A percentile compares a stretch with the other conserved stretches of the same genome.
Evolutionary conservation across 148 eudicot species (phyloP).

Genomic region (Limonium bicolor): DNA sequence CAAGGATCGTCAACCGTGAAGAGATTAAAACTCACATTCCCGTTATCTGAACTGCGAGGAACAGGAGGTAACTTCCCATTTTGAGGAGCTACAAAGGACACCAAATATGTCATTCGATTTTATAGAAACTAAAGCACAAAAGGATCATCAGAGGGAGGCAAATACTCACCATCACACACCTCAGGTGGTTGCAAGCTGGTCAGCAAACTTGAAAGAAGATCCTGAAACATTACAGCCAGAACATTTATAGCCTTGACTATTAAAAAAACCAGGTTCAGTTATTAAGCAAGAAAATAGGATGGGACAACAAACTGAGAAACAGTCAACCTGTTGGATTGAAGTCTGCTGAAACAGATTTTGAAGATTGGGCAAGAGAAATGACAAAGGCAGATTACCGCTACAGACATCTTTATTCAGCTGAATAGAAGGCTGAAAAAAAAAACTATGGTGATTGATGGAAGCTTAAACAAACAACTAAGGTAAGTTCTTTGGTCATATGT

Average conservation of each 20-base stretch:
- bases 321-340: conserved; percentile 63
- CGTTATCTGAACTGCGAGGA: conserved; percentile 49
- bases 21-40: conserved; percentile 38
- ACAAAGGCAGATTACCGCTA: conserved; percentile 31
- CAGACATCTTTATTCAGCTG: conserved; percentile 37
- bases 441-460: not conserved
- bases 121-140: not conserved
- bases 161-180: conserved; percentile 54
- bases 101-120: conserved; percentile 3
- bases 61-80: conserved; percentile 39
- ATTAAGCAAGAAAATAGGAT: not conserved
- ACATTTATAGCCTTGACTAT: not conserved
- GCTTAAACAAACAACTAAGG: not conserved
- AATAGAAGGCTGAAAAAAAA: conserved; percentile 31
- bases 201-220: conserved; percentile 56
- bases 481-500: not conserved
- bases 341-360: conserved; percentile 90
- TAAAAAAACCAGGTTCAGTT: not conserved
- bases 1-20: not conserved
- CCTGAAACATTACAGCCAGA: conserved; percentile 27
- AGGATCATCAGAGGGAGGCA: not conserved
- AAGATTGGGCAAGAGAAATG: conserved; percentile 78
- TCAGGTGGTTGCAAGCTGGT: conserved; percentile 60
- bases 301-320: conserved; percentile 2
- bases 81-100: conserved; percentile 38